Evolutionary conservation across 257 asterid species (phyloP).

Genomic region (Apocynum venetum): DNA sequence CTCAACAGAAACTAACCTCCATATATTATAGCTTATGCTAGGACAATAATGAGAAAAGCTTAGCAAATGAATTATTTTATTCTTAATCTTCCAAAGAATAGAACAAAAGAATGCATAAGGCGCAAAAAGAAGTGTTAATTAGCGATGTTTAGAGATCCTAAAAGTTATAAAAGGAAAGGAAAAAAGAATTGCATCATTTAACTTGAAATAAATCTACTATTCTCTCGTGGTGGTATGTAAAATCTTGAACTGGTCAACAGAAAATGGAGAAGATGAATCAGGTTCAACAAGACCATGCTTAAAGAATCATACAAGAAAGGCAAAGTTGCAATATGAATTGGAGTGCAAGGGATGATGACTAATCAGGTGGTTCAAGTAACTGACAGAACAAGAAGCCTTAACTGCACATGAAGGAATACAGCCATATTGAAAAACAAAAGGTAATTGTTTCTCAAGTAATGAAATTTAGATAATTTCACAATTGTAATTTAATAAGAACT

Average conservation of each 20-base stretch:
- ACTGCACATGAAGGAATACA: conserved; percentile 68
- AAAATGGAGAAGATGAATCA: conserved; percentile 39
- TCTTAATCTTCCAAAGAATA: neutral
- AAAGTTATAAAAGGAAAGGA: no score
- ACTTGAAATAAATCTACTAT: no score
- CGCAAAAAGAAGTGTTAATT: neutral
- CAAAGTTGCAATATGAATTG: conserved; percentile 46
- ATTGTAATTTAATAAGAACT: neutral
- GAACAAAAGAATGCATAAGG: neutral
- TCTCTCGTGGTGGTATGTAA: no score
- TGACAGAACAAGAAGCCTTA: conserved; percentile 60
- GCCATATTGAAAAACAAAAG: no score
- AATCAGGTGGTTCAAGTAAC: conserved; percentile 62
- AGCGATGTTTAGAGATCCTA: no score
- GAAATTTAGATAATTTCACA: neutral
- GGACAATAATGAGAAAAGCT: neutral
- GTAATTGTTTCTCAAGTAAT: neutral
- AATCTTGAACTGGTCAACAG: no score
- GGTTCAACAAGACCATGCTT: conserved; percentile 54
- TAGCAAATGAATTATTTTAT: neutral
- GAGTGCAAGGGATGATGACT: conserved; percentile 55
- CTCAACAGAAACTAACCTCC: neutral
- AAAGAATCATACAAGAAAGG: conserved; percentile 57
- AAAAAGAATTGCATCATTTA: no score
- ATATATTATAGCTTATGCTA: no score